These are phyloP conservation scores for Poa pratensis DNA, from an alignment of 176 grass and related monocot genomes.

Conservation along the genomic window DNA sequence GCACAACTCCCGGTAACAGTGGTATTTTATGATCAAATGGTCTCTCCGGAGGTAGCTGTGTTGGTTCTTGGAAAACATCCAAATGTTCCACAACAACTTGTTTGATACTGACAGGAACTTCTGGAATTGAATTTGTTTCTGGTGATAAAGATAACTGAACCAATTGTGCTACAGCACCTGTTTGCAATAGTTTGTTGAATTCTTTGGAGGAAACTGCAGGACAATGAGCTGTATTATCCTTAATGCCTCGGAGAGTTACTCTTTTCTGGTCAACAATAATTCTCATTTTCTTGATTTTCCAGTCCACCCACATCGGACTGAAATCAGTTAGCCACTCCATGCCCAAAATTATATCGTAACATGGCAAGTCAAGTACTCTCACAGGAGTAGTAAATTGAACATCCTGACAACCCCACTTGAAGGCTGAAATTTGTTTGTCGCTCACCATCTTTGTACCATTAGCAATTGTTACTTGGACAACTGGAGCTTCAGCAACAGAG, in stretches of 20 bases:
- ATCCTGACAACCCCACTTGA: neutral
- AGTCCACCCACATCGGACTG: neutral
- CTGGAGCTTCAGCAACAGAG: too few species aligned
- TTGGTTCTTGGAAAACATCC: neutral
- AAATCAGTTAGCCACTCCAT: neutral
- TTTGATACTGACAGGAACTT: neutral
- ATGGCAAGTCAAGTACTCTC: neutral
- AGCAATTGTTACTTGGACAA: too few species aligned
- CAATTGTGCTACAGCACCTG: too few species aligned
- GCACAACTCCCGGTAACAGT: accelerated
- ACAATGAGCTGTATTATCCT: too few species aligned
- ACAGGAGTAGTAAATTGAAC: accelerated
- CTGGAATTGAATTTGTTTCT: too few species aligned
- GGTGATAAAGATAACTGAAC: too few species aligned
- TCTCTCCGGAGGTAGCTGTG: accelerated
- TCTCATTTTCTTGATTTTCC: neutral
- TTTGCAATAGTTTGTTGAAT: too few species aligned
- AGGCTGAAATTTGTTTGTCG: accelerated
- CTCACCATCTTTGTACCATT: accelerated
- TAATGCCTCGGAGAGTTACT: too few species aligned
- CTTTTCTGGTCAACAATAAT: neutral
- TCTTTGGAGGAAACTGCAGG: too few species aligned
- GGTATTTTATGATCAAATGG: neutral
- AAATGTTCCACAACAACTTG: accelerated
- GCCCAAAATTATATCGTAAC: neutral